A percentile compares a stretch with the other conserved stretches of the same genome.
phyloP scores from a whole-genome alignment of 129 eudicot species.

The Centella asiatica region DNA sequence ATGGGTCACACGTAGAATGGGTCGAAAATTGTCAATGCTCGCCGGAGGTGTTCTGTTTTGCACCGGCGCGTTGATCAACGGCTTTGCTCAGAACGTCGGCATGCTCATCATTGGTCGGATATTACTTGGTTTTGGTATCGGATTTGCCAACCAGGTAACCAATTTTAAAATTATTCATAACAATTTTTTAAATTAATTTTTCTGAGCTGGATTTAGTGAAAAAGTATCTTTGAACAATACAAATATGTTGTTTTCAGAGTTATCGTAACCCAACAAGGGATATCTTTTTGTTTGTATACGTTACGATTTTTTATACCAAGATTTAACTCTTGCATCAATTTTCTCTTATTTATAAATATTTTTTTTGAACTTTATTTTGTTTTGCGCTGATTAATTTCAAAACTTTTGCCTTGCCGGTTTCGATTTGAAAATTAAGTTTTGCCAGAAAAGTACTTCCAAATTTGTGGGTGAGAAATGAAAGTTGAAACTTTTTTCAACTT shows the following conservation, averaged over 20 bases:
- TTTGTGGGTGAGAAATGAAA: not conserved
- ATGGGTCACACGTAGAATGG: slow-evolving; percentile 59
- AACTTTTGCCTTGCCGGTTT: not conserved
- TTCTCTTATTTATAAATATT: not conserved
- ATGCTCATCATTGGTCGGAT: slow-evolving; percentile 92
- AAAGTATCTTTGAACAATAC: slow-evolving; percentile 8
- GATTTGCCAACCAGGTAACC: slow-evolving; percentile 88
- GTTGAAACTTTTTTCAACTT: not conserved
- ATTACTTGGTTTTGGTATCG: slow-evolving; percentile 82
- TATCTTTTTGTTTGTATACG: not conserved
- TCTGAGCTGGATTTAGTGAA: not conserved
- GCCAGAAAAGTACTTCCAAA: not conserved
- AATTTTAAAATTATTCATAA: not conserved
- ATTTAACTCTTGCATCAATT: not conserved
- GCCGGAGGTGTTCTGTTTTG: slow-evolving; percentile 67
- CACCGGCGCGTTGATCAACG: slow-evolving; percentile 76
- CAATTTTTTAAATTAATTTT: not conserved
- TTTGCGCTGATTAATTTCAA: not conserved
- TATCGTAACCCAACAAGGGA: not conserved
- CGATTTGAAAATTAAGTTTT: not conserved
- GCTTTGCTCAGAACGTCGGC: slow-evolving; percentile 55
- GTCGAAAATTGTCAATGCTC: slow-evolving; percentile 73
- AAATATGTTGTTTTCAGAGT: slow-evolving; percentile 12
- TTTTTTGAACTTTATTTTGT: not conserved
- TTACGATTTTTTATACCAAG: not conserved